Evolutionary conservation across 257 asterid genomes (phyloP), one percentile per base, ranked within the genome.

Genomic region (Solanum habrochaites): DNA sequence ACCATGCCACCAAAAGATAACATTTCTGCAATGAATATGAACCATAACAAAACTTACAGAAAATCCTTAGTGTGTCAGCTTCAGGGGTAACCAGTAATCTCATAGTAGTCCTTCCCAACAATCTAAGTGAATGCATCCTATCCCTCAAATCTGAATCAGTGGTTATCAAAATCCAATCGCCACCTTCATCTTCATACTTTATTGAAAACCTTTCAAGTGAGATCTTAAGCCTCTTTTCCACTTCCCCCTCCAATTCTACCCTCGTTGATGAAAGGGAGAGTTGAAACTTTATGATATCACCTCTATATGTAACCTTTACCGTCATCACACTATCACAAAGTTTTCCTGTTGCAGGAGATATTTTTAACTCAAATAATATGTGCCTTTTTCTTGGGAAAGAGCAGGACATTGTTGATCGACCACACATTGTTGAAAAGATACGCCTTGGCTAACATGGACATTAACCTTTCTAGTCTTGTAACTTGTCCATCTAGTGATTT

Each of bases 221-320:
- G 40, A 89, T 40, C 20, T 89, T 89, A 52, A 89, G 45, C 75
- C 89, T 73, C 86, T 81, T 82, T 49, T 49, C 86, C 43, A 87
- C 88, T 87, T 87, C 88, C 70, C 39, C 43, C 31, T 85, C 85
- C 62, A 89, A 52, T 29, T 87, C 70, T 31, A 37, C 37, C 60
- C 60, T 85, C 32, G 58, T 29, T 52, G 47, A 47, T 71, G 83
- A 85, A 78, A 49, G 83, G 31, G 88, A 56, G 35, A 87, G 86
- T 35, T 56, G 47, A 35, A 89, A 87, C 75, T 85, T 89, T 21
- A 89, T 85, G 14, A 85, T 89, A 66, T 85, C 85, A 9, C 18
- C 88, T 37, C 77, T 11, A 60, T 86, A 62, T 16, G 58, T 18
- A 56, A 56, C 64, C n/a, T 56, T 56, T 56, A 56, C 0, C 0